Evolutionary conservation across 2,329 filamentous ascomycete genomes (phyloP), one percentile per base, ranked within the genome.

Genomic region (Curvularia verruculosa): DNA sequence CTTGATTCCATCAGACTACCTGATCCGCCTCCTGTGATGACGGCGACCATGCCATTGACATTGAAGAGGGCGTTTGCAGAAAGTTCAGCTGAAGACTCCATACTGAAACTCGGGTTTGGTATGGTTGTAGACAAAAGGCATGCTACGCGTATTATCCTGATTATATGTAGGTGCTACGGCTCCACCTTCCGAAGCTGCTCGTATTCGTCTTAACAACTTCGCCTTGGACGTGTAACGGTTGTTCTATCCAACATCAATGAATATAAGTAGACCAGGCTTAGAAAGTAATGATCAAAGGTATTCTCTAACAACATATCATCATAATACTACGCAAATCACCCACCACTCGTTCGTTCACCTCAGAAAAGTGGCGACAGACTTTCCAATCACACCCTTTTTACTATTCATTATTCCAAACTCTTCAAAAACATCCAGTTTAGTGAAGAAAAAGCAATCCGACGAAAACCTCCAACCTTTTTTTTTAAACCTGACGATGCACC

Each of bases 21-120:
- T 15, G 58, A 59, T 43, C 65, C 66, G 13, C 65, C 66, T 39
- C 66, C 66, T 5, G 66, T 68, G 28, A 69, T 55, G 9, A 69
- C 66, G 10, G 63, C 64, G 3, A 69, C 59, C 1, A 69, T 43
- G 18, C 62, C 58, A 8, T 65, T 58, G 43, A 66, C 64, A 18
- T 54, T 59, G 63, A 68, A 68, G 39, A 68, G 60, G 10, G 51
- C 36, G 7, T 19, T 39, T n/a, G 57, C 63, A 39, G 49, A 53
- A n/a, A 66, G 34, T 23, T 57, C 51, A 6, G 49, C 31, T 5
- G 52, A 49, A 46, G 54, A 52, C 2, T 10, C 24, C 37, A 31
- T 7, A 24, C 24, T 41, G 26, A 40, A 29, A 7, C 21, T 18
- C 3, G 6, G 36, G 15, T 39, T 12, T 26, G 1, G 3, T 24